Evolutionary conservation across 1,284 basidiomycete genomes (phyloP), one percentile per base, ranked within the genome.

Genomic region (Limonomyces culmigenus): DNA sequence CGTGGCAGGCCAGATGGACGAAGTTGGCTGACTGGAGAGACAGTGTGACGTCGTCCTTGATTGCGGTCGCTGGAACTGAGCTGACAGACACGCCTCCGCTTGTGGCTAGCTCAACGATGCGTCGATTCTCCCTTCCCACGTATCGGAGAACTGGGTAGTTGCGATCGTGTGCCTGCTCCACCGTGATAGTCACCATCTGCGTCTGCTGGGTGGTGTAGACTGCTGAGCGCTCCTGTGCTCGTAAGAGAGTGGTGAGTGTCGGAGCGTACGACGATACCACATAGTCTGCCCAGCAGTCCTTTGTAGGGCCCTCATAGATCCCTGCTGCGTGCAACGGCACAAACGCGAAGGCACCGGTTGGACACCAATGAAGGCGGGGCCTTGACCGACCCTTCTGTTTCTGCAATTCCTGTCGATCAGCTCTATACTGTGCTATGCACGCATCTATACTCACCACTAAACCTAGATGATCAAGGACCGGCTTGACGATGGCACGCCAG

Each of bases 1-100:
- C 42, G 32, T 43, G 42, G 29, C 42, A 42, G 12, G 42, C 42
- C 18, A 43, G 38, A 29, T 42, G 42, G 14, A 43, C n/a, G 16
- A 38, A 34, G 14, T 3, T 5, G 13, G 33, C 33, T 8, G 16
- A 4, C 32, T 19, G 25, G 21, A 36, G 16, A 6, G 29, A n/a
- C 12, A 29, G n/a, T 21, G 16, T 19, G 15, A 19, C 19, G 8
- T 6, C 6, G 8, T 32, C 31, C n/a, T n/a, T 15, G 6, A 8
- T 14, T 8, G 17, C 8, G 11, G 31, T 8, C 8, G 15, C 31
- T 6, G 8, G 6, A 15, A 16, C 6, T 5, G 6, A 8, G 15
- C 6, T 16, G 18, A 13, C 8, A 16, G 19, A 8, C 8, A 19
- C 5, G 15, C 6, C 33, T 10, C 8, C 11, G 11, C 18, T 5